Evolutionary conservation across 768 basidiomycete genomes (phyloP).

Genomic region (Auriscalpium microsporum): DNA sequence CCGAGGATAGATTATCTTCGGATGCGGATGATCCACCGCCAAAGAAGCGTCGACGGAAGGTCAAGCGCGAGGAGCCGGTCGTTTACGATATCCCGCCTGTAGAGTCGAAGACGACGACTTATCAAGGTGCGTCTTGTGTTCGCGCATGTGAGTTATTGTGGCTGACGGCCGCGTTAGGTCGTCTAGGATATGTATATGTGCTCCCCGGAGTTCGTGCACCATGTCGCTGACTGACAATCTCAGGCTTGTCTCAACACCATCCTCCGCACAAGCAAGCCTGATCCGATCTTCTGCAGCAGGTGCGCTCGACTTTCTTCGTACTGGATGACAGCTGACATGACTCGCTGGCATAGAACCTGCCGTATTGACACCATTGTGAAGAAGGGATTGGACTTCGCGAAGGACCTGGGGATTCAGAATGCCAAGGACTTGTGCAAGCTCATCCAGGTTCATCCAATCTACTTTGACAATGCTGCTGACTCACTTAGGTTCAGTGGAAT

Average conservation of each 20-base stretch:
- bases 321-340: not conserved
- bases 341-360: slow-evolving; percentile 20
- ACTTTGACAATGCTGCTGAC: not conserved
- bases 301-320: slow-evolving; percentile 15
- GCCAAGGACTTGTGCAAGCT: slow-evolving; percentile 60
- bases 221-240: not conserved
- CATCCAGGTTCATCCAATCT: slow-evolving; percentile 37
- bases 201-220: not conserved
- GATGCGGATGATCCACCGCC: not conserved
- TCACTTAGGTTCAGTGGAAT: slow-evolving; percentile 53
- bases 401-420: slow-evolving; percentile 73
- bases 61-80: slow-evolving; percentile 36
- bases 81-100: slow-evolving; percentile 67
- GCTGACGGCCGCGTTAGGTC: not conserved
- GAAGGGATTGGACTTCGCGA: slow-evolving; percentile 75
- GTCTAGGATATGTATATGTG: slow-evolving; percentile 10
- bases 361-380: slow-evolving; percentile 74
- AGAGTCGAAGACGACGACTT: slow-evolving; percentile 55
- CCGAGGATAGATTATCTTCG: too few species aligned
- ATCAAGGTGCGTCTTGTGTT: slow-evolving; percentile 55
- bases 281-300: slow-evolving; percentile 70
- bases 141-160: slow-evolving; percentile 10
- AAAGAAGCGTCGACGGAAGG: slow-evolving; percentile 24
- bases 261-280: slow-evolving; percentile 62
- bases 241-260: slow-evolving; percentile 84